Percentiles rank a stretch among this genome's conserved stretches.
phyloP scores from a whole-genome alignment of 73 alveolate species.

The Halteria grandinella region DNA sequence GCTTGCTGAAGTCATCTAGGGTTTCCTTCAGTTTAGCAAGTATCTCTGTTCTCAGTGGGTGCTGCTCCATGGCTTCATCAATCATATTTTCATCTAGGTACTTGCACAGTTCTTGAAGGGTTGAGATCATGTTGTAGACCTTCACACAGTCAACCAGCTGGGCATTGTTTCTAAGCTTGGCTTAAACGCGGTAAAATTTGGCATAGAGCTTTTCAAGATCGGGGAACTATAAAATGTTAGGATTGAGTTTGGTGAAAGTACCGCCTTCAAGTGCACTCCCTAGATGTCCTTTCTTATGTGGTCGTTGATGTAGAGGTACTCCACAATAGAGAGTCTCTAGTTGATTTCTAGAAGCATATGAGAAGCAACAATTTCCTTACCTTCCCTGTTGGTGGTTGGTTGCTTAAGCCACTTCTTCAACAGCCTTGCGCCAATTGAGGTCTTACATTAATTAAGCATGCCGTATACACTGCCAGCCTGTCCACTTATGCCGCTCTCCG shows the following conservation, averaged over 20 bases:
- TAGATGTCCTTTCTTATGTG: slow-evolving; percentile 67
- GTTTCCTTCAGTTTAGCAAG: slow-evolving; percentile 60
- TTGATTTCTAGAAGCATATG: slow-evolving; percentile 68
- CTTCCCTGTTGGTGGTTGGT: slow-evolving; percentile 77
- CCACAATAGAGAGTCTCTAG: slow-evolving; percentile 78
- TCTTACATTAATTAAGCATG: slow-evolving; percentile 74
- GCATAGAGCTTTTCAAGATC: slow-evolving; percentile 81
- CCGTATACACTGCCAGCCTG: slow-evolving; percentile 69
- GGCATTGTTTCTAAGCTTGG: slow-evolving; percentile 76
- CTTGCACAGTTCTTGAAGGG: slow-evolving; percentile 54
- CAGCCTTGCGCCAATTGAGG: slow-evolving; percentile 74
- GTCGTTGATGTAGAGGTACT: slow-evolving; percentile 69
- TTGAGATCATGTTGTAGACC: slow-evolving; percentile 70
- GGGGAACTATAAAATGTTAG: slow-evolving; percentile 55
- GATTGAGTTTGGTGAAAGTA: not conserved
- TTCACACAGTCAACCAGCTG: slow-evolving; percentile 82
- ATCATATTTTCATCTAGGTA: slow-evolving; percentile 37
- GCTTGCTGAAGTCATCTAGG: slow-evolving; percentile 67
- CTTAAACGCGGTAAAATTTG: slow-evolving; percentile 78
- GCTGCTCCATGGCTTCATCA: slow-evolving; percentile 27
- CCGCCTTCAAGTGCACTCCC: slow-evolving; percentile 60
- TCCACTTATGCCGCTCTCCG: slow-evolving; percentile 52
- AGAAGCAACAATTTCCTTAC: slow-evolving; percentile 11
- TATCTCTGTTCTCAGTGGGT: slow-evolving; percentile 47
- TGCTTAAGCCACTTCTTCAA: slow-evolving; percentile 84